Conservation (phyloP, 169 alveolate species). For the Sarcocystis neurona region DNA sequence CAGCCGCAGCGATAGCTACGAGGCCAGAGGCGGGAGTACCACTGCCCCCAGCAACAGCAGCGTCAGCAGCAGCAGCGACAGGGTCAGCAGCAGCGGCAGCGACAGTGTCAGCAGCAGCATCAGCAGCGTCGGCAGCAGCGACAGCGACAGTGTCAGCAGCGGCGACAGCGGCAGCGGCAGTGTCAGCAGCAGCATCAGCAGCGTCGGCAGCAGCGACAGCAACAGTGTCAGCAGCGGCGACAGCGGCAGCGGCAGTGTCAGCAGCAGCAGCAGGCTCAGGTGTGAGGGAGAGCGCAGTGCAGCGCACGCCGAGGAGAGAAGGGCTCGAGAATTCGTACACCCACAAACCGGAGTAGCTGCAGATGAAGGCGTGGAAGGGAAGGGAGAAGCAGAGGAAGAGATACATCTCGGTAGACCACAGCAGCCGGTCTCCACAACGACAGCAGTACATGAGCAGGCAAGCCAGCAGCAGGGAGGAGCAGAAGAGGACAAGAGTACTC, state of each 20-base stretch:
- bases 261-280: neutral
- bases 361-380: neutral
- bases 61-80: no score
- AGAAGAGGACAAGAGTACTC: neutral
- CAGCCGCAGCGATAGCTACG: no score
- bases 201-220: no score
- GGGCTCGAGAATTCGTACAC: neutral
- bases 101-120: no score
- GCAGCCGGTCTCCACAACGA: neutral
- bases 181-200: no score
- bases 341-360: neutral
- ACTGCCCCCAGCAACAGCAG: no score
- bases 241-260: neutral
- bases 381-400: neutral
- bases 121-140: no score
- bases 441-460: neutral
- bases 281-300: neutral
- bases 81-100: no score
- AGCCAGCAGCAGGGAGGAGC: slow-evolving; percentile 1
- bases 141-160: no score
- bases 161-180: no score
- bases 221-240: neutral
- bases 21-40: no score
- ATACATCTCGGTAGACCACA: neutral
- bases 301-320: neutral